Percentiles rank a stretch among this genome's conserved stretches.
phyloP scores from a whole-genome alignment of 371 early-diverging fungal species.

The Zancudomyces culisetae region DNA sequence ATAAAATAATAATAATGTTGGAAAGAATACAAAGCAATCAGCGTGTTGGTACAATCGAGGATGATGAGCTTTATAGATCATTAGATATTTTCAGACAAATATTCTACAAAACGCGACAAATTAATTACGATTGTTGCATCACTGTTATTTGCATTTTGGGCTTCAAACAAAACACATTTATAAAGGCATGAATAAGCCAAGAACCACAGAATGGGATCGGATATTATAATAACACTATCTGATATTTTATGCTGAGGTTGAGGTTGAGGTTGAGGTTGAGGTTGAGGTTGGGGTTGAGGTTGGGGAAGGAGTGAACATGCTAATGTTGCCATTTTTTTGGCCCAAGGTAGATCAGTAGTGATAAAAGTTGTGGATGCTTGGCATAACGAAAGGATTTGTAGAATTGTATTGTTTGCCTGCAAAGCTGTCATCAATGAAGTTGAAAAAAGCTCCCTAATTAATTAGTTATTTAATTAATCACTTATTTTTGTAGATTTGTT shows the following conservation, averaged over 20 bases:
- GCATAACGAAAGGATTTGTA: neutral
- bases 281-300: too few species aligned
- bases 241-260: neutral
- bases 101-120: too few species aligned
- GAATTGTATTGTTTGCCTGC: neutral
- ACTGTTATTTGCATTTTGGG: too few species aligned
- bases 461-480: too few species aligned
- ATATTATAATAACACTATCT: too few species aligned
- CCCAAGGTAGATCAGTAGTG: neutral
- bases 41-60: neutral
- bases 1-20: neutral
- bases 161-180: neutral
- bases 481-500: too few species aligned
- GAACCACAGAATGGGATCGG: neutral
- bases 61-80: neutral
- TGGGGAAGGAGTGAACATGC: neutral
- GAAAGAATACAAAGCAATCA: neutral
- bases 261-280: too few species aligned
- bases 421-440: neutral
- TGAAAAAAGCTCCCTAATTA: neutral
- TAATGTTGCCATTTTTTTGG: constrained; percentile 3
- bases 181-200: neutral
- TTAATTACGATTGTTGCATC: too few species aligned
- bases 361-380: neutral
- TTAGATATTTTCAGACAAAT: neutral